Evolutionary conservation across 176 grass and related monocot species (phyloP), one percentile per base, ranked within the genome.

Genomic region (Ensete ventricosum): DNA sequence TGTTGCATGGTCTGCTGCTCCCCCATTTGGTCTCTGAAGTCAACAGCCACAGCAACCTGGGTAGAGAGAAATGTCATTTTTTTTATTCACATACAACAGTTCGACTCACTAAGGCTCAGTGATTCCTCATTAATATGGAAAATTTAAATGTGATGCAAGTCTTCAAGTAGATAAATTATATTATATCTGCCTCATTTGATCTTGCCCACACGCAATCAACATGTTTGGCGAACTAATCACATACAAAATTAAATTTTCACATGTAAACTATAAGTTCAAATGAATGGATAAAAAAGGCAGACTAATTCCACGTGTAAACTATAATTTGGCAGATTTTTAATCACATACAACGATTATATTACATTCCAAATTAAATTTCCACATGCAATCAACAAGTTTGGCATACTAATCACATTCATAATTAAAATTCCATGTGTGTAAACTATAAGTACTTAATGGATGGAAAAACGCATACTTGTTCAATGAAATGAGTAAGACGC

Each of bases 1-100:
- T 82, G 81, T 82, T 78, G 85, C 81, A 80, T 82, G 11, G 57
- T 80, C 54, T 91, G 80, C 57, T 87, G 82, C 78, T 87, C 86
- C 66, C 79, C 80, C 73, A 51, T 69, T 84, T 87, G 76, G 70
- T 96, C 79, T 88, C 85, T 85, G 76, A 69, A 85, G 50, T 79
- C 75, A 75, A 83, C 74, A 78, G 76, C 66, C 27, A 87, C 11
- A 1, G 92, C 78, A 71, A 87, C 82, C 86, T 96, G 67, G 21
- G 50, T 50, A 69, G 14, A 69, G 43, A 50, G 4, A 8, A 69
- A 50, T 19, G 14, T 69, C 29, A 50, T 69, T 69, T 69, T n/a
- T 69, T 7, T 43, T 43, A 43, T 6, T 43, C 4, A 43, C 34
- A 43, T 43, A 43, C 34, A 43, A 43, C 34, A 4, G 5, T 43